Evolutionary conservation across 768 basidiomycete genomes (phyloP), one percentile per base, ranked within the genome.

Genomic region (Serendipita sp.): DNA sequence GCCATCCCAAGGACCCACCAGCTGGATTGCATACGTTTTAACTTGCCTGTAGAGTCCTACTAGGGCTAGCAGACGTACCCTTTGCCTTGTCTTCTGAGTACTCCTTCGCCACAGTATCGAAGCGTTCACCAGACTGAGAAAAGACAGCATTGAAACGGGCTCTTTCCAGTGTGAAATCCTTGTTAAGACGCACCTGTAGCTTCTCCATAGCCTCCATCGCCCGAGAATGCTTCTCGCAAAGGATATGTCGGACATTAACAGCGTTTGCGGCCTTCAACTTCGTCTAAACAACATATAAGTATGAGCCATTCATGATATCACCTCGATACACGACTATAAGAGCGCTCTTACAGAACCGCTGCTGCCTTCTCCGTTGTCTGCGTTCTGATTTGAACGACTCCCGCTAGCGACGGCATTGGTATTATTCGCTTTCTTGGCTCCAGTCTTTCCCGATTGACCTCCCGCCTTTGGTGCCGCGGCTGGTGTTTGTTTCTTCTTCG

Each of bases 21-120:
- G 83, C 90, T 90, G 67, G 38, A 14, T 33, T 38, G 38, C 7
- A 38, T 5, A 38, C 5, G 38, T 5, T 38, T 14, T 7, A 38
- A 5, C 14, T 2, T 20, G 20, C 48, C 14, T 38, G 14, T 64
- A 43, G 9, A 7, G 63, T 30, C 7, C 44, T 62, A n/a, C 31
- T n/a, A 2, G 3, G 62, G 9, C 41, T 22, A 4, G 28, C 5
- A 16, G 33, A 48, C 31, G 22, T 62, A 86, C 89, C 80, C 79
- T 90, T 92, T 3, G 90, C 90, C 70, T 92, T 92, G 74, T 92
- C 90, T 71, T 90, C 89, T 0, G 90, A 91, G 67, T 88, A 91
- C 68, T 90, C 90, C 69, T 90, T 85, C 3, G 90, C 90, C 34
- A 90, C 86, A 72, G 90, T 92, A 73, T 90, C 86, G 70, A 92